These are phyloP conservation scores for Avena sativa DNA, from an alignment of 176 grass and related monocot genomes.

Conservation along the genomic window DNA sequence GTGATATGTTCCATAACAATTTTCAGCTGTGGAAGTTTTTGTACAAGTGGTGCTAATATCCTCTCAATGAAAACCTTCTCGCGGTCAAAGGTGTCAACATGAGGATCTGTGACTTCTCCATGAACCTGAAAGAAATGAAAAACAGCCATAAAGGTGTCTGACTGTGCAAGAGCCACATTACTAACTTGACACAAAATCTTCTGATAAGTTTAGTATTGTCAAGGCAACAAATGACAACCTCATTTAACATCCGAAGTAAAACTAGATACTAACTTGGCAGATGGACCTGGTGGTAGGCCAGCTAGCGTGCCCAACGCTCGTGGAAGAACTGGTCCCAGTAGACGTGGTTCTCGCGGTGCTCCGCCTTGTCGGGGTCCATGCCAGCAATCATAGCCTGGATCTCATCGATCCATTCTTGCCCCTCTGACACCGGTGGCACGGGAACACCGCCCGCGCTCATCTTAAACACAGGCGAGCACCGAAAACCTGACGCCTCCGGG, in stretches of 20 bases:
- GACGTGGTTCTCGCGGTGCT: no score
- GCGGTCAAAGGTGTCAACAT: constrained; percentile 91
- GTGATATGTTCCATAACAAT: constrained; percentile 91
- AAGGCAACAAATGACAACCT: neutral
- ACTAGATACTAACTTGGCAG: neutral
- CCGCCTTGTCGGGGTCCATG: no score
- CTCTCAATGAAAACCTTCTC: constrained; percentile 91
- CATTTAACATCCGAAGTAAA: constrained; percentile 19
- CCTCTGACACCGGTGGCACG: no score
- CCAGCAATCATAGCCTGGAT: no score
- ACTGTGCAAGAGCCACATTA: neutral
- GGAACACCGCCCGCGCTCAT: no score
- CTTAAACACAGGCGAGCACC: no score
- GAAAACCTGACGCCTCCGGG: no score
- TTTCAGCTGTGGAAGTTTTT: constrained; percentile 77
- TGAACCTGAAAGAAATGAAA: constrained; percentile 71
- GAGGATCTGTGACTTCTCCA: constrained; percentile 90
- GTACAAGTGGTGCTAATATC: constrained; percentile 76
- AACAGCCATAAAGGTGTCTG: constrained; percentile 24
- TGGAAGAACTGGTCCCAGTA: no score
- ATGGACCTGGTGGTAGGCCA: neutral
- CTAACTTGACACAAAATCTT: neutral
- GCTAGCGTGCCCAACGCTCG: no score
- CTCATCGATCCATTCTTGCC: no score
- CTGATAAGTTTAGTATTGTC: neutral